These are phyloP conservation scores for Acanthamoeba lenticulata DNA, from an alignment of 208 protist genomes.

Conservation along the genomic window DNA sequence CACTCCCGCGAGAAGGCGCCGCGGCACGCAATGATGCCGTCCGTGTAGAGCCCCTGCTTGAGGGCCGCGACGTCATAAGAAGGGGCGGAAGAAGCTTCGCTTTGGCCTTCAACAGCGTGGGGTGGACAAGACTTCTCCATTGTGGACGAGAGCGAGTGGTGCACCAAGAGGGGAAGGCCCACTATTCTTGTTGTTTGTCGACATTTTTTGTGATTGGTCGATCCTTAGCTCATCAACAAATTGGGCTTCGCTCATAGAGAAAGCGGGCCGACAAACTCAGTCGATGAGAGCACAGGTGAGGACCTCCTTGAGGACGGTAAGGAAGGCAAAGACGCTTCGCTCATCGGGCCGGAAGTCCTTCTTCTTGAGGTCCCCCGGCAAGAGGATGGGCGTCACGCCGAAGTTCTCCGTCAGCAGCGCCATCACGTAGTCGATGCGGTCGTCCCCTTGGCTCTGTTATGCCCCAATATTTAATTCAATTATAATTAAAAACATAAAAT, in stretches of 20 bases:
- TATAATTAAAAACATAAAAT: no score
- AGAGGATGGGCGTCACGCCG: background rate
- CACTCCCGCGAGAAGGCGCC: background rate
- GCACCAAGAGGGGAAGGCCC: no score
- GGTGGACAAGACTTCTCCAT: no score
- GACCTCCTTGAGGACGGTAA: conserved; percentile 18
- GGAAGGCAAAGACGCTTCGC: conserved; percentile 10
- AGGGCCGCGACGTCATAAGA: background rate
- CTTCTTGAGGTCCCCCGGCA: conserved; percentile 32
- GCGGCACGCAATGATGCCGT: background rate
- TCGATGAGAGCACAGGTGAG: background rate
- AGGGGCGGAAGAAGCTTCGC: no score
- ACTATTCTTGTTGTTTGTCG: no score
- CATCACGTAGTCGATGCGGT: conserved; percentile 34
- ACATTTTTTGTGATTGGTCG: no score
- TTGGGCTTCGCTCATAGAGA: no score
- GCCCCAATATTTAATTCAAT: no score
- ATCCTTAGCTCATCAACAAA: no score
- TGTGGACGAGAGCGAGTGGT: no score
- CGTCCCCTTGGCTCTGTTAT: background rate
- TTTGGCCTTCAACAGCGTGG: no score
- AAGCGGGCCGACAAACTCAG: background rate
- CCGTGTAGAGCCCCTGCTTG: background rate
- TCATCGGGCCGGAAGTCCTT: conserved; percentile 24
- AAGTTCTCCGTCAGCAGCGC: background rate